These are phyloP conservation scores for Coemansia sp. DNA, from an alignment of 192 early-diverging fungal genomes.

Conservation along the genomic window DNA sequence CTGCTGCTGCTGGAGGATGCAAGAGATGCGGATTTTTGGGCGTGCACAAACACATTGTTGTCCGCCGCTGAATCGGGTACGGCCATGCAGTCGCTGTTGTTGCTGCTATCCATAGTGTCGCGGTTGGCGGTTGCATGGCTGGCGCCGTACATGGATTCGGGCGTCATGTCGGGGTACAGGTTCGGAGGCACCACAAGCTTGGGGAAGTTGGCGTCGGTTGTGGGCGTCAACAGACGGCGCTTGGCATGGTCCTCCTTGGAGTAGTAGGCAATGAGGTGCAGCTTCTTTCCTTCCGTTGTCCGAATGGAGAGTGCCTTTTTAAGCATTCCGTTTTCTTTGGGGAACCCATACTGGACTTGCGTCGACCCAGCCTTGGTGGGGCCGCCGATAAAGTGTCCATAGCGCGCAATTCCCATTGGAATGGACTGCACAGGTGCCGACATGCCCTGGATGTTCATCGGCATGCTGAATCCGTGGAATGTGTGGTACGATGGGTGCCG, in stretches of 20 bases:
- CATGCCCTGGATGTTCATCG: slow-evolving; percentile 40
- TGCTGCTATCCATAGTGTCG: slow-evolving; percentile 5
- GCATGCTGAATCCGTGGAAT: slow-evolving; percentile 45
- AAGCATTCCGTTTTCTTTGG: slow-evolving; percentile 79
- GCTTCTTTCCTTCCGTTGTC: slow-evolving; percentile 75
- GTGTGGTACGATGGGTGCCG: slow-evolving; percentile 52
- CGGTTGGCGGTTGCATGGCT: slow-evolving; percentile 33
- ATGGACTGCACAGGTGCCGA: slow-evolving; percentile 27
- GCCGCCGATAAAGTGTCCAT: slow-evolving; percentile 57
- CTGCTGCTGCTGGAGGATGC: background rate
- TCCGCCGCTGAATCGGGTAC: background rate
- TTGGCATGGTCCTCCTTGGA: slow-evolving; percentile 73
- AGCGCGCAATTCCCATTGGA: slow-evolving; percentile 57
- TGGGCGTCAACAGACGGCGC: slow-evolving; percentile 70
- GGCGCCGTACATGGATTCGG: slow-evolving; percentile 55
- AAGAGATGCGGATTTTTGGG: background rate
- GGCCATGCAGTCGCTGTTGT: background rate
- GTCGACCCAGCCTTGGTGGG: slow-evolving; percentile 55
- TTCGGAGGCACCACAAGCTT: slow-evolving; percentile 73
- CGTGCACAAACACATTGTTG: background rate
- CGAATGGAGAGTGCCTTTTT: slow-evolving; percentile 90
- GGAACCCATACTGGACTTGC: slow-evolving; percentile 57
- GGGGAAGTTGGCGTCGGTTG: slow-evolving; percentile 65
- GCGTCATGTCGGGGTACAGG: slow-evolving; percentile 81
- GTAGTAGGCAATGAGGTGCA: slow-evolving; percentile 92